phyloP scores from a whole-genome alignment of 192 early-diverging fungal genomes.

The Podila horticola region DNA sequence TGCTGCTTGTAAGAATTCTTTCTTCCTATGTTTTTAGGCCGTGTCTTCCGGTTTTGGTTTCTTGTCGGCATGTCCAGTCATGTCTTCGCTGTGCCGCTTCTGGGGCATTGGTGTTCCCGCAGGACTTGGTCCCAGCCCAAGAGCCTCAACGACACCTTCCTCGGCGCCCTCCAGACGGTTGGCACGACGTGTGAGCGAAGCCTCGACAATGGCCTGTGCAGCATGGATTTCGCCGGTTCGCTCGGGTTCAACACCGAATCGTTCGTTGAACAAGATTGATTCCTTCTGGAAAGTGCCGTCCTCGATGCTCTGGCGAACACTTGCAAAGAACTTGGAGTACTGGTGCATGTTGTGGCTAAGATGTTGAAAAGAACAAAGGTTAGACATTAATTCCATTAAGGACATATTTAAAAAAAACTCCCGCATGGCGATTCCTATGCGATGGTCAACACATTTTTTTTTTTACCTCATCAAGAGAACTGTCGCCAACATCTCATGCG shows the following conservation, averaged over 20 bases:
- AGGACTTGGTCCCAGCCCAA: slow-evolving; percentile 1
- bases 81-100: slow-evolving; percentile 1
- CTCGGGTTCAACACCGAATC: slow-evolving; percentile 26
- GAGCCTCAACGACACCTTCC: slow-evolving; percentile 21
- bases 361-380: background rate
- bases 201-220: slow-evolving; percentile 34
- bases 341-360: slow-evolving; percentile 50
- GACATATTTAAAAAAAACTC: too few relatives aligned
- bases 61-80: background rate
- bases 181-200: slow-evolving; percentile 26
- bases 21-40: too few relatives aligned
- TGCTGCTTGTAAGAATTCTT: too few relatives aligned
- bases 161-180: slow-evolving; percentile 38
- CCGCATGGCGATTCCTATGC: too few relatives aligned
- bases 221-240: slow-evolving; percentile 27
- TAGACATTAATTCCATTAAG: background rate
- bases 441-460: background rate
- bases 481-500: slow-evolving; percentile 81
- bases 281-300: slow-evolving; percentile 28
- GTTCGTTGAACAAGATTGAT: background rate
- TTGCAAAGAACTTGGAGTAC: slow-evolving; percentile 43
- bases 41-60: background rate
- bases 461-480: slow-evolving; percentile 75
- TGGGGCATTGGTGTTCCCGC: background rate
- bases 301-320: slow-evolving; percentile 29